Conservation (phyloP, 139 green algal species). For the Coelastrella sp. region DNA sequence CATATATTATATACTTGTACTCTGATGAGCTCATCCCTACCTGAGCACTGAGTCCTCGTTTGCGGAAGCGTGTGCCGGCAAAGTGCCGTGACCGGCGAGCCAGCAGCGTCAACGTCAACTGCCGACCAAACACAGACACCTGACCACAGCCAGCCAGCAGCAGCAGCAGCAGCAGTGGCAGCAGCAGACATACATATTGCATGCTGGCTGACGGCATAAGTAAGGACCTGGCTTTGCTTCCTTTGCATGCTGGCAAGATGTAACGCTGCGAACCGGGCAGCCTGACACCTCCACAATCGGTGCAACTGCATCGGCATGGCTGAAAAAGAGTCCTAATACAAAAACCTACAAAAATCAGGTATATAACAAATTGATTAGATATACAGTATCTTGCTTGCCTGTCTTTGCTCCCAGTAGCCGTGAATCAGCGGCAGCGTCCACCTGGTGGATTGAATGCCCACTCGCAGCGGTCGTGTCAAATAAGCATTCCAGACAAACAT, state of each 20-base stretch:
- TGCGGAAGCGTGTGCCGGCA: conserved; percentile 95
- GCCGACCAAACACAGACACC: conserved; percentile 79
- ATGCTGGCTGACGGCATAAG: not conserved
- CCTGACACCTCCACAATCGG: too few relatives aligned
- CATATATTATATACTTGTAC: too few relatives aligned
- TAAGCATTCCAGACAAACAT: conserved; percentile 97
- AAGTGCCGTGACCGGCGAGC: conserved; percentile 92
- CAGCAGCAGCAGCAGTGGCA: conserved; percentile 23
- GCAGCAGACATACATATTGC: not conserved
- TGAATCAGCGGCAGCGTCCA: conserved; percentile 94
- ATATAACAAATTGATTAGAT: not conserved
- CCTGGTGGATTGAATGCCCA: conserved; percentile 57
- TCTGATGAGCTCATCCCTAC: too few relatives aligned
- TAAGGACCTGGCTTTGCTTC: not conserved
- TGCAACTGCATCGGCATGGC: too few relatives aligned
- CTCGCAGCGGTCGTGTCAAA: conserved; percentile 79
- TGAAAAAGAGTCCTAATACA: too few relatives aligned
- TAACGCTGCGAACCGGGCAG: too few relatives aligned
- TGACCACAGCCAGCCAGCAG: not conserved
- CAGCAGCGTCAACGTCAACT: conserved; percentile 90
- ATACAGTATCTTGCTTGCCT: conserved; percentile 52
- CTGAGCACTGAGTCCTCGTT: conserved; percentile 85
- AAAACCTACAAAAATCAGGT: too few relatives aligned
- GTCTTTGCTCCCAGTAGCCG: conserved; percentile 92
- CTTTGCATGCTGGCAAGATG: not conserved